These are phyloP conservation scores for Schizochytrium sp. DNA, from an alignment of 108 stramenopile genomes.

Conservation along the genomic window DNA sequence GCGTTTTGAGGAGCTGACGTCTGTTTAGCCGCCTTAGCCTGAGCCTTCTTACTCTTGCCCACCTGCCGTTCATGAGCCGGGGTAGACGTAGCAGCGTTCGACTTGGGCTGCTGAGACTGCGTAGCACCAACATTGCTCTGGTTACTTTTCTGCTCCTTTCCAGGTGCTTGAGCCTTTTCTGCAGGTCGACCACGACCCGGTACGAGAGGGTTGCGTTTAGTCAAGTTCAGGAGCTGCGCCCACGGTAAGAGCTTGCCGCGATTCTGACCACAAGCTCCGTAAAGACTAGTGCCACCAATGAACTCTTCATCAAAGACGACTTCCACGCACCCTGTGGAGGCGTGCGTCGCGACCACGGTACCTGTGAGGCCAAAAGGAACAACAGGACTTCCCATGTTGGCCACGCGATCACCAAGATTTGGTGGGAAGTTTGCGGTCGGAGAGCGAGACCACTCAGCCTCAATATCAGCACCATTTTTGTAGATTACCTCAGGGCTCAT, in stretches of 20 bases:
- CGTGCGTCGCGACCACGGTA: slow-evolving; percentile 94
- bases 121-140: background rate
- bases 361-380: slow-evolving; percentile 96
- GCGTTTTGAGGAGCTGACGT: background rate
- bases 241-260: slow-evolving; percentile 92
- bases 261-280: slow-evolving; percentile 93
- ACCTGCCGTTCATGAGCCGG: background rate
- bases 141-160: background rate
- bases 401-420: slow-evolving; percentile 89
- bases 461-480: slow-evolving; percentile 51
- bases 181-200: background rate
- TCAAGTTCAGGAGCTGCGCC: slow-evolving; percentile 77
- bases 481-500: slow-evolving; percentile 62
- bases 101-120: background rate
- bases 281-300: slow-evolving; percentile 90
- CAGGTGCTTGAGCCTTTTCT: background rate
- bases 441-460: background rate
- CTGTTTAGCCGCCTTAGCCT: background rate
- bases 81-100: background rate
- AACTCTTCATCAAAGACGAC: slow-evolving; percentile 99
- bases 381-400: slow-evolving; percentile 88
- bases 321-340: slow-evolving; percentile 92
- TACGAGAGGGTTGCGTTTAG: slow-evolving; percentile 24
- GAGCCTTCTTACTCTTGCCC: background rate
- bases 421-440: slow-evolving; percentile 69